phyloP scores from a whole-genome alignment of 371 early-diverging fungal species.

The Mortierella sp. region DNA sequence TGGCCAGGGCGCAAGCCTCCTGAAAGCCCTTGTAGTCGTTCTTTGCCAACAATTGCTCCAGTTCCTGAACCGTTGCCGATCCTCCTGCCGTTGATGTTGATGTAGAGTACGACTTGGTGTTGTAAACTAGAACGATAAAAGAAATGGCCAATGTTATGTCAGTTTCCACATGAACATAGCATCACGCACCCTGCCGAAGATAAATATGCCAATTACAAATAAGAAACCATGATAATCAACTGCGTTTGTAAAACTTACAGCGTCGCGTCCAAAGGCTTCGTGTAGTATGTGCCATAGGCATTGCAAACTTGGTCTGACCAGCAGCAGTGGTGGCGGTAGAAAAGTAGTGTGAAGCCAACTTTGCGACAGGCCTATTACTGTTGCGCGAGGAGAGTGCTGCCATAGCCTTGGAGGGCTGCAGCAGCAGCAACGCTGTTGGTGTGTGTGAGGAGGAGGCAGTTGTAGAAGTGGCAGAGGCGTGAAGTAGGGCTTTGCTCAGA shows the following conservation, averaged over 20 bases:
- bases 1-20: constrained; percentile 18
- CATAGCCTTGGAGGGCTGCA: constrained; percentile 1
- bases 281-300: not conserved
- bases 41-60: constrained; percentile 36
- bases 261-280: constrained; percentile 7
- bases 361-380: not conserved
- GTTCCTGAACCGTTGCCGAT: constrained; percentile 26
- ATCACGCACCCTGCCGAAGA: not conserved
- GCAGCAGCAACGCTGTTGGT: not conserved
- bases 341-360: not conserved
- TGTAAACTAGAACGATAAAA: not conserved
- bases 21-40: constrained; percentile 45
- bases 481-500: constrained; percentile 1
- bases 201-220: not conserved
- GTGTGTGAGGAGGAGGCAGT: constrained; percentile 1
- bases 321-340: not conserved
- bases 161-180: no score
- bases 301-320: not conserved
- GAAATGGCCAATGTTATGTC: no score
- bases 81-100: not conserved
- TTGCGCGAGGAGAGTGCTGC: not conserved
- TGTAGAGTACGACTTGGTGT: constrained; percentile 2
- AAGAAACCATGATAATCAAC: no score
- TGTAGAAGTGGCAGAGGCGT: not conserved
- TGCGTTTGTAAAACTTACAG: not conserved